Conservation (phyloP, 1,139 yeast genomes). For the Hyphopichia pseudoburtonii region DNA sequence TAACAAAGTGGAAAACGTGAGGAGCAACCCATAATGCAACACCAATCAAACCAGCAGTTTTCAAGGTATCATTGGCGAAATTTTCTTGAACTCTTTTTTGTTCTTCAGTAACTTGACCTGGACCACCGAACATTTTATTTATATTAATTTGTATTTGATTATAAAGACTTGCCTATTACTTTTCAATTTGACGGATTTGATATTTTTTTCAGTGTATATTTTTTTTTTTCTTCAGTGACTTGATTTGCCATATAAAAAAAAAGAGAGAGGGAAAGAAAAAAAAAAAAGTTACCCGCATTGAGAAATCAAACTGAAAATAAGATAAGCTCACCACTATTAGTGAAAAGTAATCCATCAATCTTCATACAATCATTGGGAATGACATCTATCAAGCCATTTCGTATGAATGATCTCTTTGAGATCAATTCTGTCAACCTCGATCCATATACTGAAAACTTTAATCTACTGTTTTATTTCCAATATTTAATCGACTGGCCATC, state of each 20-base stretch:
- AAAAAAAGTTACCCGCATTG: conserved; percentile 5
- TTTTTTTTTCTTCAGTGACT: conserved; percentile 1
- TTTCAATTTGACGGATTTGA: background rate
- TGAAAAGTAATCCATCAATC: too few species aligned
- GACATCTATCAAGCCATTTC: conserved; percentile 85
- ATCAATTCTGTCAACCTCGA: conserved; percentile 80
- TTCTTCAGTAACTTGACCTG: conserved; percentile 73
- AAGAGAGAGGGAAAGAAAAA: conserved; percentile 3
- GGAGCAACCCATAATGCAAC: conserved; percentile 80
- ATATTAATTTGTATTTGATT: background rate
- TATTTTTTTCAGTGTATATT: too few species aligned
- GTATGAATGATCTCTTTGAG: conserved; percentile 76
- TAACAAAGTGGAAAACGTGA: conserved; percentile 58
- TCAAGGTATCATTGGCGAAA: conserved; percentile 64
- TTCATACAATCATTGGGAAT: too few species aligned
- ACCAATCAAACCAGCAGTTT: conserved; percentile 68
- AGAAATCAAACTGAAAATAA: too few species aligned
- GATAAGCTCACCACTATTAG: too few species aligned
- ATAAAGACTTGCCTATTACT: too few species aligned
- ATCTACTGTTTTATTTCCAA: conserved; percentile 77
- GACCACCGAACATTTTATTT: conserved; percentile 78
- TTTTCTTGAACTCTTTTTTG: conserved; percentile 74
- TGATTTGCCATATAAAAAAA: conserved; percentile 1
- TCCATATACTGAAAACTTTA: conserved; percentile 87
- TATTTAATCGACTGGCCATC: conserved; percentile 88